Base-by-base conservation (phyloP, 2,329 filamentous ascomycete species). In the Drechslerella dactyloides region DNA sequence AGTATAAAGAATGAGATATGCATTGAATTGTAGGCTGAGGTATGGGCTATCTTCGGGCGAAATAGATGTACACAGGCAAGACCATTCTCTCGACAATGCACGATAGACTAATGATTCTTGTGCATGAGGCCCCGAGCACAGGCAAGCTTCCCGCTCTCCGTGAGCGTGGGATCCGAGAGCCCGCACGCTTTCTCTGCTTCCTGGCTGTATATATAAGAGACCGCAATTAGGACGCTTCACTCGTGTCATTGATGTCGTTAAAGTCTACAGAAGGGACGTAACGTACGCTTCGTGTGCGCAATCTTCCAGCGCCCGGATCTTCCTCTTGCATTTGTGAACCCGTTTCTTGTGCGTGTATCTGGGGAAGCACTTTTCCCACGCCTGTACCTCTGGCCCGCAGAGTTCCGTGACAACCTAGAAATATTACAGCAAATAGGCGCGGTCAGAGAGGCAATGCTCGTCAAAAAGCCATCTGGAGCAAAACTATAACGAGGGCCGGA, bases 311-410 rank as follows among this genome's bases (percentile, higher is more conserved):
- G 48, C 21, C 19, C 48, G 50, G 30, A 70, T 70, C 48, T 64
- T 58, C 44, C 60, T 64, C 30, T 60, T 70, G 30, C 66, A 70
- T 24, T 70, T 70, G 15, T 42, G 42, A 17, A 70, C 66, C 17
- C 66, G 59, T 30, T 56, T 70, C 40, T 70, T 70, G n/a, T 70
- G 66, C n/a, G 59, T n/a, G 51, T 70, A 70, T 19, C 23, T 70
- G 35, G 66, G 66, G 19, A 55, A 70, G 23, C 66, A 70, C 17
- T 33, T n/a, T 13, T 70, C 66, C 66, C 66, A 70, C n/a, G 59
- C 66, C 2, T 64, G 48, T 11, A 21, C 50, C 24, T 70, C 59
- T 13, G 54, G 37, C 13, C 54, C 66, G 50, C 66, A 70, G 11
- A 70, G 46, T 30, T 70, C 59, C 19, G 44, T 70, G 24, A 70